Percentiles rank a stretch among this genome's conserved stretches.
phyloP scores from a whole-genome alignment of 2,329 filamentous ascomycete species.

The Claviceps monticola region DNA sequence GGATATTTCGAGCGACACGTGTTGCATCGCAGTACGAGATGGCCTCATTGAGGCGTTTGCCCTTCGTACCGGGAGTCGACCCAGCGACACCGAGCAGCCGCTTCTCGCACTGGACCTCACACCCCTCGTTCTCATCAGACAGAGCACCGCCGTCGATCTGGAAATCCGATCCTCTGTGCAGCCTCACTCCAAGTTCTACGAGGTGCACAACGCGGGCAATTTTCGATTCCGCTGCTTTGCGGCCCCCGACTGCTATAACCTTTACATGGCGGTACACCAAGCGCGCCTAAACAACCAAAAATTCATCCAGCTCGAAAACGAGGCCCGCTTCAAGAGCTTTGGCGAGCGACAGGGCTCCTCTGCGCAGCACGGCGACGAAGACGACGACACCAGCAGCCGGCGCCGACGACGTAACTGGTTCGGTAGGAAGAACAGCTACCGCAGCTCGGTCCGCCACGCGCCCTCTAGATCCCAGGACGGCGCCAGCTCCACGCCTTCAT shows the following conservation, averaged over 20 bases:
- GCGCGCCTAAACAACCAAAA: conserved; percentile 86
- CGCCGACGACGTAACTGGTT: conserved; percentile 40
- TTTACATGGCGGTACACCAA: conserved; percentile 80
- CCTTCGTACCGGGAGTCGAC: conserved; percentile 18
- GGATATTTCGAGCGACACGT: conserved; percentile 36
- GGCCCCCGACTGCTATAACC: conserved; percentile 60
- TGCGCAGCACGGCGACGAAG: conserved; percentile 16
- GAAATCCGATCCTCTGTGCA: conserved; percentile 83
- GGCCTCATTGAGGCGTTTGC: conserved; percentile 46
- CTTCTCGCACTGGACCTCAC: conserved; percentile 71
- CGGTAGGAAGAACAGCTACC: conserved; percentile 50
- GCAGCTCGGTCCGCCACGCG: conserved; percentile 44
- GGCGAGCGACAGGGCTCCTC: conserved; percentile 34
- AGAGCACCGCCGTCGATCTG: conserved; percentile 85
- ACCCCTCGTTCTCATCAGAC: conserved; percentile 75
- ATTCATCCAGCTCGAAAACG: conserved; percentile 56
- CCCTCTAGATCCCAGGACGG: conserved; percentile 59
- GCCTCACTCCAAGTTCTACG: conserved; percentile 52
- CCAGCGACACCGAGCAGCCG: conserved; percentile 25
- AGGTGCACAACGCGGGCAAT: conserved; percentile 49
- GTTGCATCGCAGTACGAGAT: conserved; percentile 41
- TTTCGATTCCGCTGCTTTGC: conserved; percentile 81
- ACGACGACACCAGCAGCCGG: conserved; percentile 14
- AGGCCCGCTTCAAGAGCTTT: conserved; percentile 59
- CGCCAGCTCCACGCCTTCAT: conserved; percentile 48